Conservation (phyloP, 2,329 filamentous ascomycete species). For the Arachnomyces sp. region DNA sequence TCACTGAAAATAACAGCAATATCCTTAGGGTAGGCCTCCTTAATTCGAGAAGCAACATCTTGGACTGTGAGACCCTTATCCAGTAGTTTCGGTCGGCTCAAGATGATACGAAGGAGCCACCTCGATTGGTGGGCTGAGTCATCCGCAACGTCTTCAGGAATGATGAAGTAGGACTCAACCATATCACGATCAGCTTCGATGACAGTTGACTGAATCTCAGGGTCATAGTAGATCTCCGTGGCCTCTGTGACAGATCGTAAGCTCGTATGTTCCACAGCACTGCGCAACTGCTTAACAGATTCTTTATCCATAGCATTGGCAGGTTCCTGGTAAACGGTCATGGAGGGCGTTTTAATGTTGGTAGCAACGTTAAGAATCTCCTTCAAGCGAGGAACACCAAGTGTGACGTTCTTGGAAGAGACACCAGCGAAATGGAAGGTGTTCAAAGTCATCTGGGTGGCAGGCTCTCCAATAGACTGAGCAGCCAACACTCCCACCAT, state of each 20-base stretch:
- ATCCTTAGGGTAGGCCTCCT: slow-evolving; percentile 76
- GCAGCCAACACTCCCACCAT: slow-evolving; percentile 98
- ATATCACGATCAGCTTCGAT: slow-evolving; percentile 87
- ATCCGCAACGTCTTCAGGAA: slow-evolving; percentile 72
- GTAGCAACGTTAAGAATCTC: slow-evolving; percentile 97
- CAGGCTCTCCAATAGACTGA: slow-evolving; percentile 96
- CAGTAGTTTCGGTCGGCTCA: slow-evolving; percentile 88
- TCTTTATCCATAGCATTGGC: slow-evolving; percentile 60
- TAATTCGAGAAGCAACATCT: slow-evolving; percentile 83
- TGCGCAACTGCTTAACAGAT: slow-evolving; percentile 76
- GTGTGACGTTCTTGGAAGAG: slow-evolving; percentile 97
- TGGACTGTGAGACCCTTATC: slow-evolving; percentile 90
- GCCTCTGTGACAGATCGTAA: slow-evolving; percentile 83
- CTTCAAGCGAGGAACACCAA: slow-evolving; percentile 97
- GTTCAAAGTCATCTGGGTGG: slow-evolving; percentile 98
- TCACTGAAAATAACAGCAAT: slow-evolving; percentile 94
- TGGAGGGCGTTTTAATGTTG: slow-evolving; percentile 97
- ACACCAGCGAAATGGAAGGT: slow-evolving; percentile 99
- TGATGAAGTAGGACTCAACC: slow-evolving; percentile 93
- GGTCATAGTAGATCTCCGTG: slow-evolving; percentile 97
- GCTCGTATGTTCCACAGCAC: slow-evolving; percentile 87
- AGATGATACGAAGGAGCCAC: slow-evolving; percentile 88
- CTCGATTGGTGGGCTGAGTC: slow-evolving; percentile 65
- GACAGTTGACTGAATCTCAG: slow-evolving; percentile 74
- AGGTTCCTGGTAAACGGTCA: slow-evolving; percentile 78